Base-by-base conservation (phyloP, 2,329 filamentous ascomycete genomes). In the Aotearoamyces nothofagi region DNA sequence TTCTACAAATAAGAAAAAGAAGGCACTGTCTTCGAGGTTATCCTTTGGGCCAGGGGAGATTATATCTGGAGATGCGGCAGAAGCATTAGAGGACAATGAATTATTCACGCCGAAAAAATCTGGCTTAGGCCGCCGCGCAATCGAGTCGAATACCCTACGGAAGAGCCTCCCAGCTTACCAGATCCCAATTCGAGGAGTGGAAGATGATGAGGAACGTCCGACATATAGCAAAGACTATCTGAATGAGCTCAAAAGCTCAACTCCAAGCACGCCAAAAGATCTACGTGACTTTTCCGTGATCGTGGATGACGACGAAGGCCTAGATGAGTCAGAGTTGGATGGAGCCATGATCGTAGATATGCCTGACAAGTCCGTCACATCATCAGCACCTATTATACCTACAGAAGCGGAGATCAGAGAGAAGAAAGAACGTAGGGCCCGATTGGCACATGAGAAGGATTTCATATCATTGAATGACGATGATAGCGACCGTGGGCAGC, bases 151-250 rank as follows among this genome's bases (percentile, higher is more conserved):
- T 44, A 69, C 77, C 1, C 57, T 64, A 47, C 49, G 78, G 55
- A 71, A 69, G 37, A 58, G 53, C 13, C 42, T 60, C 4, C 43
- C 55, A 5, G 34, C 44, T 5, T 49, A 52, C 26, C 35, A 39
- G 24, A 14, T 45, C 12, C 39, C 44, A 8, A 31, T 37, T 15
- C 35, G 43, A 17, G 28, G 26, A 9, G 32, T 60, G n/a, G 56
- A 60, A 5, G 65, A 72, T 9, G 73, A 80, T 9, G 71, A 78
- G 10, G 75, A 76, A 29, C 62, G 78, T 20, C 84, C 83, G 0
- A 78, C 60, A 33, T 96, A 98, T 50, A 92, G 69, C 57, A 80
- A 79, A 45, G 82, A 92, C 42, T 82, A 87, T 39, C 62, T 98
- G 12, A 74, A 80, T 17, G 82, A 93, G 49, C 63, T 98, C 9